Evolutionary conservation across 176 grass and related monocot genomes (phyloP), one percentile per base, ranked within the genome.

Genomic region (Pontederia crassipes): DNA sequence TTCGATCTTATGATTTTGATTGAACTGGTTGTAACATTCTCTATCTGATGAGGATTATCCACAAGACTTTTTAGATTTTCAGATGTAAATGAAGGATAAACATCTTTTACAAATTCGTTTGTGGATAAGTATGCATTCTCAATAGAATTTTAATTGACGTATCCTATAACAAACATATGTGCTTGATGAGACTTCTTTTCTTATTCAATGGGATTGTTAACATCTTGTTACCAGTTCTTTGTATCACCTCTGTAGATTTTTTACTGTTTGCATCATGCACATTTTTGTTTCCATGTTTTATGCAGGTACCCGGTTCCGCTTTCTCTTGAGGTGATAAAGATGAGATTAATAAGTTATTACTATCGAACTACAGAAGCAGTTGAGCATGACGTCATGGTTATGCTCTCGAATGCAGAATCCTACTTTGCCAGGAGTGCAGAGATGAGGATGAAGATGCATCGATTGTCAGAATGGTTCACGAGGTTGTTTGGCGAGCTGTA

Each of bases 281-380:
- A 45, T 29, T 27, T 27, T 70, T 16, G 66, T 71, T 57, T 69
- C 12, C 13, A 28, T 69, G 17, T 20, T 48, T 66, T 16, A 46
- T 50, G 2, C 73, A 97, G 92, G 67, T 97, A 88, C 57, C 87
- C 84, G 67, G 87, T 85, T 74, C 92, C 77, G 26, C 81, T 97
- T 73, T 91, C 92, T 8, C 46, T 88, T 65, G 92, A 91, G 71
- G 87, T 90, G 55, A 91, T 97, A 65, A 91, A 78, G 64, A 85
- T 59, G 78, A 91, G 87, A 74, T 71, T 91, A 29, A 76, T 85
- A 17, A 97, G 76, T 28, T 78, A 83, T 70, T 91, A 91, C 71
- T 88, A 88, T 75, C 83, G 84, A 57, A 91, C 84, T 58, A 48
- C 85, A 57, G 87, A 88, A 52, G 86, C 92, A 49, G 73, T 91